Conservation (phyloP, 208 protist species). For the Wallacemonas sp. region DNA sequence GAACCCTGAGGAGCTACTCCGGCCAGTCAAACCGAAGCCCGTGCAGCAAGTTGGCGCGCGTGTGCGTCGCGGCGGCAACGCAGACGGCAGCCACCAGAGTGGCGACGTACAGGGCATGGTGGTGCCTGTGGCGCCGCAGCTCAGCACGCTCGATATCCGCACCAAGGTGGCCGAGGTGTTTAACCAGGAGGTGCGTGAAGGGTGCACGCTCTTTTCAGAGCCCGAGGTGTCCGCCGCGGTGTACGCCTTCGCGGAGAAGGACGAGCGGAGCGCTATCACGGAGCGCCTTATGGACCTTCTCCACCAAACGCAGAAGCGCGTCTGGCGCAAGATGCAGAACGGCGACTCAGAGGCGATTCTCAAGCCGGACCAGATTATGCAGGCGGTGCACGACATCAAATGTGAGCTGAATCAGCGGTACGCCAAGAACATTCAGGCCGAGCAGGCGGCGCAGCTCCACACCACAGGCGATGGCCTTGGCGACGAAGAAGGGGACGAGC, state of each 20-base stretch:
- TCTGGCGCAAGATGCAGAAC: conserved; percentile 69
- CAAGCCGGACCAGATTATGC: conserved; percentile 49
- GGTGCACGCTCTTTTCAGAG: conserved; percentile 83
- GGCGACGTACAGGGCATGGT: conserved; percentile 15
- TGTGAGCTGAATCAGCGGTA: conserved; percentile 74
- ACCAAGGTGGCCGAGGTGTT: conserved; percentile 88
- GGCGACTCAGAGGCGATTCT: conserved; percentile 62
- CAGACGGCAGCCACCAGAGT: background rate
- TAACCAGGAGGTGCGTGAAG: conserved; percentile 63
- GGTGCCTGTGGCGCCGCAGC: conserved; percentile 45
- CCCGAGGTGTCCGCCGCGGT: conserved; percentile 83
- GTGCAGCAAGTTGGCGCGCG: conserved; percentile 15
- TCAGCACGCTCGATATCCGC: conserved; percentile 77
- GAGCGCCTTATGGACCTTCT: conserved; percentile 76
- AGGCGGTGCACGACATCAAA: conserved; percentile 65
- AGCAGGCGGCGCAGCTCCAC: conserved; percentile 8
- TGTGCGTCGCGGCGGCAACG: background rate
- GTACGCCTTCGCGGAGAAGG: conserved; percentile 88
- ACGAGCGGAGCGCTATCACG: conserved; percentile 83
- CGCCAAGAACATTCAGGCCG: conserved; percentile 37
- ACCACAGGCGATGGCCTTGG: conserved; percentile 3
- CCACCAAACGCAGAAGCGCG: conserved; percentile 62
- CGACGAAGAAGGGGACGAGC: conserved; percentile 5
- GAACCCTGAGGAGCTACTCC: conserved; percentile 80
- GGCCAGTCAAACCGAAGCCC: conserved; percentile 67